These are phyloP conservation scores for Pythium chondricola DNA, from an alignment of 352 stramenopile genomes.

Conservation along the genomic window DNA sequence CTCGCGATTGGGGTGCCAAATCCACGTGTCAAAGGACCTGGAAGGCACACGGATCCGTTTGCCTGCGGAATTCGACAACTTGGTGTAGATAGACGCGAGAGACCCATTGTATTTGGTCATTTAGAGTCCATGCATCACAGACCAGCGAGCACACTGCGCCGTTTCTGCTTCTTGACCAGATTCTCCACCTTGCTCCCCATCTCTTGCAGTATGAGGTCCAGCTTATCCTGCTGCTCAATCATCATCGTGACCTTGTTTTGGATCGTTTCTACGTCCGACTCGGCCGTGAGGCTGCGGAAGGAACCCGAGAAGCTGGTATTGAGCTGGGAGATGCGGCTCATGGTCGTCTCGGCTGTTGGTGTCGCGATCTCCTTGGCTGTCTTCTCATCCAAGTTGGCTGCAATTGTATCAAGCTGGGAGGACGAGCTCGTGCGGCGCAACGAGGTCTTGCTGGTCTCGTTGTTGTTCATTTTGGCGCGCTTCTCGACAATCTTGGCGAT, in stretches of 20 bases:
- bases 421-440: slow-evolving; percentile 27
- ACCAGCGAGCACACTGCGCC: slow-evolving; percentile 8
- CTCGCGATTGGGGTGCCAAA: slow-evolving; percentile 89
- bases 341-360: slow-evolving; percentile 38
- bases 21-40: slow-evolving; percentile 83
- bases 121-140: too few relatives aligned
- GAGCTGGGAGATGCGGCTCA: slow-evolving; percentile 79
- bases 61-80: slow-evolving; percentile 84
- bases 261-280: slow-evolving; percentile 77
- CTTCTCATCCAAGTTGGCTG: slow-evolving; percentile 45
- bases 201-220: slow-evolving; percentile 35
- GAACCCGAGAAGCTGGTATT: slow-evolving; percentile 79
- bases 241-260: slow-evolving; percentile 48
- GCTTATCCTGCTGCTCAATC: slow-evolving; percentile 49
- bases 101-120: not conserved
- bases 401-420: slow-evolving; percentile 47
- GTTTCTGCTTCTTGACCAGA: slow-evolving; percentile 5
- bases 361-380: slow-evolving; percentile 39
- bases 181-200: slow-evolving; percentile 29
- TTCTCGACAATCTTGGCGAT: slow-evolving; percentile 76
- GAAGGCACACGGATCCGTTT: slow-evolving; percentile 84
- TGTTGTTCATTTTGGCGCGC: slow-evolving; percentile 25
- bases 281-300: slow-evolving; percentile 58
- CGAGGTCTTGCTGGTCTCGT: slow-evolving; percentile 6
- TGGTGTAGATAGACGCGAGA: slow-evolving; percentile 55